Conservation (phyloP, 768 basidiomycete genomes). For the Pulveroboletus frians region DNA sequence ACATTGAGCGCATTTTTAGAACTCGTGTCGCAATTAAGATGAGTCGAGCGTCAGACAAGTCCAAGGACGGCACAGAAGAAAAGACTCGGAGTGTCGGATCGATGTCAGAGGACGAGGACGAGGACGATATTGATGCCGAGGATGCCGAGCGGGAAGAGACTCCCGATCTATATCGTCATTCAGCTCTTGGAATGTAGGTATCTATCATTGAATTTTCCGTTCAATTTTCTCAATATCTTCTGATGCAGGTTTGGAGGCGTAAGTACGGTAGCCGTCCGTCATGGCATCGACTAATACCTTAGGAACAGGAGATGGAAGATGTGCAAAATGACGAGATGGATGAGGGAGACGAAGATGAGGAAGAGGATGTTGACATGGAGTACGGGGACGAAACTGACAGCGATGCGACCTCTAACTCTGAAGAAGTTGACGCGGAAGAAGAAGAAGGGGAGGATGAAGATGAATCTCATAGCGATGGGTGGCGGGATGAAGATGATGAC, state of each 20-base stretch:
- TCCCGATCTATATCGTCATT: constrained; percentile 92
- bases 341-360: constrained; percentile 74
- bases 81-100: constrained; percentile 38
- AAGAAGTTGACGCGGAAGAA: constrained; percentile 62
- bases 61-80: constrained; percentile 51
- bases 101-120: constrained; percentile 44
- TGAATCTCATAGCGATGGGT: constrained; percentile 41
- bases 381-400: constrained; percentile 80
- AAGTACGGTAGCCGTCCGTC: constrained; percentile 31
- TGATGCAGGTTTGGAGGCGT: constrained; percentile 66
- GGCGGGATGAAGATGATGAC: constrained; percentile 51
- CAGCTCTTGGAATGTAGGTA: constrained; percentile 87
- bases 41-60: constrained; percentile 71
- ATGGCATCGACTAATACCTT: constrained; percentile 15
- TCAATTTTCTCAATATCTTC: constrained; percentile 1
- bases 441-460: constrained; percentile 58
- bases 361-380: constrained; percentile 84
- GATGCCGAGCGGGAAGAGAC: constrained; percentile 68
- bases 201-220: neutral
- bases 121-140: constrained; percentile 55
- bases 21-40: constrained; percentile 98
- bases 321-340: constrained; percentile 70
- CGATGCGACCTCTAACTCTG: constrained; percentile 73
- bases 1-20: constrained; percentile 37
- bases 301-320: constrained; percentile 77